Conservation (phyloP, 495 filamentous ascomycete species). For the Achaetomiella virescens region DNA sequence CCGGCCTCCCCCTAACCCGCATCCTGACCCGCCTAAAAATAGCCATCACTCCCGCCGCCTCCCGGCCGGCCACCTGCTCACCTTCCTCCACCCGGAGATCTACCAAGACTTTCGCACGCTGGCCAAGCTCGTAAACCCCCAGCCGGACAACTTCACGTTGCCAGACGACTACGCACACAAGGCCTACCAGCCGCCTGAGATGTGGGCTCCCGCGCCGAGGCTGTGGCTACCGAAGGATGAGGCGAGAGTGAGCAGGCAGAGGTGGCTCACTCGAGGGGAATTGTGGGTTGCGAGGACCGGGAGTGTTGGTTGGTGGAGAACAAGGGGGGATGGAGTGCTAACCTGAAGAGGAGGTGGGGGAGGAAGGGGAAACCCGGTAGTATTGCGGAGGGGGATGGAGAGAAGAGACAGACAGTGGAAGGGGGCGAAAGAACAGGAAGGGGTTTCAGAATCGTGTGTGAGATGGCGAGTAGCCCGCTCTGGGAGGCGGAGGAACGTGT, state of each 20-base stretch:
- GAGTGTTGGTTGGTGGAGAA: slow-evolving; percentile 57
- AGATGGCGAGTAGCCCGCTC: neutral
- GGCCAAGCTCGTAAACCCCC: slow-evolving; percentile 49
- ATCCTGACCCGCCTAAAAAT: slow-evolving; percentile 21
- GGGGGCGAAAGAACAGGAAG: neutral
- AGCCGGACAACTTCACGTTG: slow-evolving; percentile 39
- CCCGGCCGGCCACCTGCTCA: slow-evolving; percentile 37
- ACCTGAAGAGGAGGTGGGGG: slow-evolving; percentile 16
- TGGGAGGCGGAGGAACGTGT: no score
- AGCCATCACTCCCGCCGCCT: slow-evolving; percentile 18
- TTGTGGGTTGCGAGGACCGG: slow-evolving; percentile 55
- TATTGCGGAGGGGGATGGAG: neutral
- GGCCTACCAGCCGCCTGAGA: slow-evolving; percentile 63
- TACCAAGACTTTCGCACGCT: slow-evolving; percentile 58
- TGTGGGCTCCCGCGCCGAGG: slow-evolving; percentile 51
- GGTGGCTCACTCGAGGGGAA: slow-evolving; percentile 48
- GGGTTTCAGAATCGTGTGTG: neutral
- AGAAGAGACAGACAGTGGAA: no score
- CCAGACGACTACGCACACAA: slow-evolving; percentile 47
- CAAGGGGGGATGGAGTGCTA: slow-evolving; percentile 28
- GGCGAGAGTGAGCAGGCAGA: slow-evolving; percentile 57
- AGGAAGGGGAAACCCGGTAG: neutral
- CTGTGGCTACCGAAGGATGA: slow-evolving; percentile 68
- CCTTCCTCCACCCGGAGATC: slow-evolving; percentile 60
- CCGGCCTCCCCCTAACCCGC: slow-evolving; percentile 13